Percentiles rank a stretch among this genome's conserved stretches.
phyloP scores from a whole-genome alignment of 176 grass and related monocot species.

The Cenchrus purpureus region DNA sequence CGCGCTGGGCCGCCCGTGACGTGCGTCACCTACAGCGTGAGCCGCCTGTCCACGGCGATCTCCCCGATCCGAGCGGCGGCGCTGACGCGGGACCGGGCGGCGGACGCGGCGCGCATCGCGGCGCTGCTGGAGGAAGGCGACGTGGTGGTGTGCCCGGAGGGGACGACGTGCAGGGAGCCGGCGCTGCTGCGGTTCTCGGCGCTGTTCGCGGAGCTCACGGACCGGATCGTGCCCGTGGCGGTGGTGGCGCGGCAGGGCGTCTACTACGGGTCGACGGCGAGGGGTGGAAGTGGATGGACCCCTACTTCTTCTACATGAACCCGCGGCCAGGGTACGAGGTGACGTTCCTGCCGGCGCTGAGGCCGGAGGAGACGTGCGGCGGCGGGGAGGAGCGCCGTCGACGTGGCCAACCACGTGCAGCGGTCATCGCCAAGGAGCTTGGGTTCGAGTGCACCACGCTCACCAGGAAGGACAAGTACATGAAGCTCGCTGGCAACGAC shows the following conservation, averaged over 20 bases:
- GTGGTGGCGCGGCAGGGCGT: constrained; percentile 49
- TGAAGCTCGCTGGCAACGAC: constrained; percentile 72
- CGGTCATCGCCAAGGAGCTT: constrained; percentile 56
- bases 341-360: constrained; percentile 63
- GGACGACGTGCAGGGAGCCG: constrained; percentile 86
- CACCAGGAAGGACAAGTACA: constrained; percentile 84
- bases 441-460: constrained; percentile 61
- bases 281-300: constrained; percentile 74
- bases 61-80: constrained; percentile 60
- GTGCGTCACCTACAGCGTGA: constrained; percentile 80
- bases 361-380: constrained; percentile 60
- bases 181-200: constrained; percentile 74
- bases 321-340: constrained; percentile 65
- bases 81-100: constrained; percentile 47
- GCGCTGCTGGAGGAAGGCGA: constrained; percentile 63
- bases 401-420: constrained; percentile 85
- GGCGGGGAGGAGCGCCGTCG: constrained; percentile 52
- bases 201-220: constrained; percentile 77
- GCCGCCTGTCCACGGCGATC: constrained; percentile 52
- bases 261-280: constrained; percentile 68
- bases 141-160: constrained; percentile 84
- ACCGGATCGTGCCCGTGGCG: constrained; percentile 77
- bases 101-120: constrained; percentile 62
- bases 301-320: constrained; percentile 95
- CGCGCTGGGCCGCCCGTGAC: constrained; percentile 63